These are phyloP conservation scores for Calonectria pseudoreteaudii DNA, from an alignment of 2,329 filamentous ascomycete genomes.

Conservation along the genomic window DNA sequence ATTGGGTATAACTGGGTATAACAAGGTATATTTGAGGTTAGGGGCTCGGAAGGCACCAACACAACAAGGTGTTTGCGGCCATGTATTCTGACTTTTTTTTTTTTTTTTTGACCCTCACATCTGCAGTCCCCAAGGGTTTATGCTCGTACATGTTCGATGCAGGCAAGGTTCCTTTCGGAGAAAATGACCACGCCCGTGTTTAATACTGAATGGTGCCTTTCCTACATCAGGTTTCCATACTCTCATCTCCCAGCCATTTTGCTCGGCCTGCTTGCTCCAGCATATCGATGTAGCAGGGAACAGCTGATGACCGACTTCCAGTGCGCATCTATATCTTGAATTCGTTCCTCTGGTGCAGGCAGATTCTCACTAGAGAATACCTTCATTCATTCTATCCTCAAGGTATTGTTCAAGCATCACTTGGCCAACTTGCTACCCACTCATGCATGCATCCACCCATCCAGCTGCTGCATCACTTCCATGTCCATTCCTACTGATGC, in stretches of 20 bases:
- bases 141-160: neutral
- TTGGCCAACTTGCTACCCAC: neutral
- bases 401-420: neutral
- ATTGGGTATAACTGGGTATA: too few species aligned
- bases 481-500: neutral
- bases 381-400: neutral
- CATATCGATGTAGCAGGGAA: neutral
- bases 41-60: neutral
- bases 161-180: neutral
- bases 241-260: neutral
- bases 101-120: neutral
- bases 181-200: neutral
- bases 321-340: neutral
- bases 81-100: neutral
- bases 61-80: too few species aligned
- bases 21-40: neutral
- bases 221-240: neutral
- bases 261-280: neutral
- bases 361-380: neutral
- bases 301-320: neutral
- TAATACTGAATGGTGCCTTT: neutral
- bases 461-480: neutral
- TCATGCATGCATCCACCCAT: neutral
- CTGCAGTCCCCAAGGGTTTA: neutral
- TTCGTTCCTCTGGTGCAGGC: neutral